These are phyloP conservation scores for Oryza rufipogon DNA, from an alignment of 176 grass and related monocot species.

Conservation along the genomic window DNA sequence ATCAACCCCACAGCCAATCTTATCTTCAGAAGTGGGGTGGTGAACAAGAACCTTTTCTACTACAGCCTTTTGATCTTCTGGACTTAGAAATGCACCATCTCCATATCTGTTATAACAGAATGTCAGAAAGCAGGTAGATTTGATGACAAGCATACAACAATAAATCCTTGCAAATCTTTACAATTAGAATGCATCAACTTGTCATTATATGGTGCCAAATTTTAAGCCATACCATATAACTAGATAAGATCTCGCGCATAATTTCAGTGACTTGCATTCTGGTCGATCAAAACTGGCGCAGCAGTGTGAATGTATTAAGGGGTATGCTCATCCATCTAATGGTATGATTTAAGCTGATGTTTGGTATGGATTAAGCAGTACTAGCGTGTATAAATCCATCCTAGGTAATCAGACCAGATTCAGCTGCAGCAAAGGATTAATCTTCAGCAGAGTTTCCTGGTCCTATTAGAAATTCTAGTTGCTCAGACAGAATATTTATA, in stretches of 20 bases:
- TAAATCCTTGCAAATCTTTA: constrained; percentile 2
- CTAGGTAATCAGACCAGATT: not conserved
- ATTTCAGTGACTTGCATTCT: not conserved
- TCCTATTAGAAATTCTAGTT: not conserved
- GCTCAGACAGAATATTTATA: not conserved
- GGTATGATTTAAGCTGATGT: not conserved
- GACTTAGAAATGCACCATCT: constrained; percentile 58
- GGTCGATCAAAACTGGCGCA: not conserved
- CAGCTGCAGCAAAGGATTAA: not conserved
- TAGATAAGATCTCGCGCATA: not conserved
- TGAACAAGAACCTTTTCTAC: constrained; percentile 77
- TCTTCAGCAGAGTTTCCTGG: too few species aligned
- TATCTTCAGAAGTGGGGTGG: constrained; percentile 70
- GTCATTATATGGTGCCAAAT: not conserved
- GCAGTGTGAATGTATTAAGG: not conserved
- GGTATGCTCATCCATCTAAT: not conserved
- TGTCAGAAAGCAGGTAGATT: constrained; percentile 1
- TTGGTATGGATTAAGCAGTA: not conserved
- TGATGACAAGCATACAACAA: not conserved
- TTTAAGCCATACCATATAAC: not conserved
- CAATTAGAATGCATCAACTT: not conserved
- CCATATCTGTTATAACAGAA: constrained; percentile 57
- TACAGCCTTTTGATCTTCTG: constrained; percentile 60
- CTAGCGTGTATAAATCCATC: not conserved
- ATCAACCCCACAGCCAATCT: constrained; percentile 92